A percentile compares a stretch with the other conserved stretches of the same genome.
These are phyloP conservation scores for Metschnikowia proteae DNA, from an alignment of 805 yeast genomes.

Conservation along the genomic window DNA sequence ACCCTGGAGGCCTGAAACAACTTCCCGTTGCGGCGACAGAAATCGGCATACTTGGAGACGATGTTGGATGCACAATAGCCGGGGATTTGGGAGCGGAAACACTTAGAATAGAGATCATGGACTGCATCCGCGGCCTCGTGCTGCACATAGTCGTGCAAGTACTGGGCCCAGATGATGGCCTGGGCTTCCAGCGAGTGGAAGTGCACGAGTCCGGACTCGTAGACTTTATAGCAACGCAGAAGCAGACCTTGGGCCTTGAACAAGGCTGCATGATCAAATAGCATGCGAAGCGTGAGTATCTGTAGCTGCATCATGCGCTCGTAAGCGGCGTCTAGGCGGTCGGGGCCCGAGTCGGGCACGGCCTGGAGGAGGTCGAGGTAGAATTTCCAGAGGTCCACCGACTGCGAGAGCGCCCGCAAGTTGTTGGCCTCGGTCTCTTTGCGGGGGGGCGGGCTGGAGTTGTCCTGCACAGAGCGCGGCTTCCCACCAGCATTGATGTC, in stretches of 20 bases:
- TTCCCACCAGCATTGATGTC: too few relatives aligned
- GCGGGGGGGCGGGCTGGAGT: too few relatives aligned
- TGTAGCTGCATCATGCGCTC: slow-evolving; percentile 39
- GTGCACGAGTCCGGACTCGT: slow-evolving; percentile 61
- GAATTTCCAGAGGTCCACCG: slow-evolving; percentile 65
- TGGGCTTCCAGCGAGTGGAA: slow-evolving; percentile 54
- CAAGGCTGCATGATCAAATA: slow-evolving; percentile 64
- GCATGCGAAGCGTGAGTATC: slow-evolving; percentile 63
- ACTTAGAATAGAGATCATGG: slow-evolving; percentile 72
- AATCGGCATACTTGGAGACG: slow-evolving; percentile 52
- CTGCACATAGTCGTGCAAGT: slow-evolving; percentile 49
- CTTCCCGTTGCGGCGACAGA: slow-evolving; percentile 57
- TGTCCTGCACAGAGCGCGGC: too few relatives aligned
- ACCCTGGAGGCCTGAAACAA: slow-evolving; percentile 40
- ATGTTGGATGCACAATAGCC: slow-evolving; percentile 44
- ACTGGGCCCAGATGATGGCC: slow-evolving; percentile 69
- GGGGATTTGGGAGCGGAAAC: slow-evolving; percentile 48
- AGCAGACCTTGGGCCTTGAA: slow-evolving; percentile 45
- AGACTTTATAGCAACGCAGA: slow-evolving; percentile 54
- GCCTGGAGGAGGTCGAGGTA: slow-evolving; percentile 70
- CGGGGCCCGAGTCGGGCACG: slow-evolving; percentile 34
- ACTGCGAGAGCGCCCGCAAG: slow-evolving; percentile 42
- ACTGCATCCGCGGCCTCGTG: slow-evolving; percentile 27
- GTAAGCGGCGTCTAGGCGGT: slow-evolving; percentile 25
- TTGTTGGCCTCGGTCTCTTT: background rate